phyloP scores from a whole-genome alignment of 2,329 filamentous ascomycete genomes.

The Ophiostoma angusticollis region DNA sequence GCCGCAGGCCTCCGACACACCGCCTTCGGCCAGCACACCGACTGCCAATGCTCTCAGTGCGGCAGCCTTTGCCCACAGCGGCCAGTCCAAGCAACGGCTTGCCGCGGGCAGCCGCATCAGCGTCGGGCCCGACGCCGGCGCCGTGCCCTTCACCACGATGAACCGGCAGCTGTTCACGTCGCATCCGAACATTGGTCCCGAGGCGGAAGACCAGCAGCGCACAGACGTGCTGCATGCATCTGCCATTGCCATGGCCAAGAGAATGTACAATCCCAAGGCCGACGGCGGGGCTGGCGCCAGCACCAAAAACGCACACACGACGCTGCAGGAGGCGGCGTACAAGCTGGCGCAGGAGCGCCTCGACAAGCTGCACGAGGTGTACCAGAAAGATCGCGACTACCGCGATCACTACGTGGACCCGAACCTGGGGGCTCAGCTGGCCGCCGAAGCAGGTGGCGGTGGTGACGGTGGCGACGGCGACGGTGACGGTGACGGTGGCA shows the following conservation, averaged over 20 bases:
- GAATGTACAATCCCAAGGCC: conserved; percentile 53
- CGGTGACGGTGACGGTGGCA: neutral
- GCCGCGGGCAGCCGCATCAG: conserved; percentile 23
- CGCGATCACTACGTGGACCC: conserved; percentile 57
- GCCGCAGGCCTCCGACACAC: conserved; percentile 19
- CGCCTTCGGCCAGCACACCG: conserved; percentile 25
- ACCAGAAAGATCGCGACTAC: conserved; percentile 48
- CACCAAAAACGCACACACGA: conserved; percentile 30
- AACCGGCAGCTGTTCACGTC: conserved; percentile 66
- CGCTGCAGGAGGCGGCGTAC: conserved; percentile 75
- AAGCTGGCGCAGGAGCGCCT: conserved; percentile 74
- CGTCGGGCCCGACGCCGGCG: conserved; percentile 43
- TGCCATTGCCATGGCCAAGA: conserved; percentile 77
- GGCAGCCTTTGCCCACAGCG: conserved; percentile 52
- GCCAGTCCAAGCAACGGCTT: neutral
- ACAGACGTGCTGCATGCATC: conserved; percentile 67
- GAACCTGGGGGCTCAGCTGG: conserved; percentile 28
- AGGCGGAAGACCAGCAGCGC: conserved; percentile 60
- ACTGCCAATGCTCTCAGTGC: conserved; percentile 40
- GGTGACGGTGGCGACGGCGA: too few species aligned
- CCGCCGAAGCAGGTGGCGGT: too few species aligned
- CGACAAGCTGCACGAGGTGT: conserved; percentile 63
- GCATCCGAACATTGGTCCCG: conserved; percentile 55
- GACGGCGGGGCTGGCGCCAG: neutral
- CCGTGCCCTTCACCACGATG: conserved; percentile 55